A percentile compares a stretch with the other conserved stretches of the same genome.
These are phyloP conservation scores for Melaleuca alternifolia DNA, from an alignment of 345 rosid genomes.

Conservation along the genomic window DNA sequence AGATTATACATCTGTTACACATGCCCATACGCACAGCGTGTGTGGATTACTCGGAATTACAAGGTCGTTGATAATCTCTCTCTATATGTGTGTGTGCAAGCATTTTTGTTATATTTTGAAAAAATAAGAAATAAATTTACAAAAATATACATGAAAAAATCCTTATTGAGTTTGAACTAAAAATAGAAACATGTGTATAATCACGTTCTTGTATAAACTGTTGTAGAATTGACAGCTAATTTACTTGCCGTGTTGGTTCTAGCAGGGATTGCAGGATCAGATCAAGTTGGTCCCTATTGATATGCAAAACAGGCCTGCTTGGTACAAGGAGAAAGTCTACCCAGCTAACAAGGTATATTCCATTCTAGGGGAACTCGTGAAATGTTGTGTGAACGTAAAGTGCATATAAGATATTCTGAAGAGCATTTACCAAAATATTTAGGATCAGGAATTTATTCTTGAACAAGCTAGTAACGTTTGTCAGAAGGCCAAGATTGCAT, in stretches of 20 bases:
- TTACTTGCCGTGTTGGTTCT: background rate
- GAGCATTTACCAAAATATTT: background rate
- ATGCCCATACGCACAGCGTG: constrained; percentile 81
- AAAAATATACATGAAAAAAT: background rate
- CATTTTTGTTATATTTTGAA: background rate
- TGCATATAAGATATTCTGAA: background rate
- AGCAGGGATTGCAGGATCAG: constrained; percentile 75
- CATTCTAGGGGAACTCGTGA: background rate
- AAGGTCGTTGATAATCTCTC: constrained; percentile 32
- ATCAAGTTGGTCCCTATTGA: constrained; percentile 68
- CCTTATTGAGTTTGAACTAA: background rate
- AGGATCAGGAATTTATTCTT: background rate
- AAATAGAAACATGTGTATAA: background rate
- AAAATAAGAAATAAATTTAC: background rate
- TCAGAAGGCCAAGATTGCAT: background rate
- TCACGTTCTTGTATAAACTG: background rate
- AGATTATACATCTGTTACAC: constrained; percentile 67
- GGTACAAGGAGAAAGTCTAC: constrained; percentile 88
- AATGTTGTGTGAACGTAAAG: background rate
- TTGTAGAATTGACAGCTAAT: background rate
- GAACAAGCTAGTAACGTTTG: background rate
- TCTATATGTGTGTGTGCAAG: background rate
- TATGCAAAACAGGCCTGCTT: constrained; percentile 67
- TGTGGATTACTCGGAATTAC: constrained; percentile 66
- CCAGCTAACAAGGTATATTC: constrained; percentile 58